Conservation (phyloP, 495 filamentous ascomycete genomes). For the Penicillium crystallinum region DNA sequence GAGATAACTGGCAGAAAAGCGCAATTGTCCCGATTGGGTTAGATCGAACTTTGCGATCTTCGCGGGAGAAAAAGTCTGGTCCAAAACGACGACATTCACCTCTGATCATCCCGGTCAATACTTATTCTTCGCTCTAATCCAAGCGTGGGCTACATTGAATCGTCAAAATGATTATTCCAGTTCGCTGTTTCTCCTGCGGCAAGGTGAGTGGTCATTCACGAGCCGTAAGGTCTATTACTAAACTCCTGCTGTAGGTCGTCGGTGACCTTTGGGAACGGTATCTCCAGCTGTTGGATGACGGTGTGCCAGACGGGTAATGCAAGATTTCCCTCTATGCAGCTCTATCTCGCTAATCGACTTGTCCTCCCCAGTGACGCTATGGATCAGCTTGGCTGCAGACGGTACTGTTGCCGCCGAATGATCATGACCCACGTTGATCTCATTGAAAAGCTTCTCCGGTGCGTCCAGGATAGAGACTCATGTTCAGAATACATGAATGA, state of each 20-base stretch:
- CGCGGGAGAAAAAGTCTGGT: conserved; percentile 20
- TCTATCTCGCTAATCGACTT: conserved; percentile 1
- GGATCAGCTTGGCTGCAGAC: conserved; percentile 85
- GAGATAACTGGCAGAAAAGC: conserved; percentile 17
- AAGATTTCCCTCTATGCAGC: neutral
- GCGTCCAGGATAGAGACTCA: conserved; percentile 19
- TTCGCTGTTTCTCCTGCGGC: conserved; percentile 97
- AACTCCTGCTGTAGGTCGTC: conserved; percentile 61
- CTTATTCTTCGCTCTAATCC: conserved; percentile 14
- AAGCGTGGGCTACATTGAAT: neutral
- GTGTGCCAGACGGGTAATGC: conserved; percentile 71
- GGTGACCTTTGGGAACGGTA: conserved; percentile 97
- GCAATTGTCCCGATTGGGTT: conserved; percentile 2
- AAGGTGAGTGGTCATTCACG: conserved; percentile 58
- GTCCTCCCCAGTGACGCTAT: conserved; percentile 67
- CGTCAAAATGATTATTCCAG: conserved; percentile 87
- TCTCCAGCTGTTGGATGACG: conserved; percentile 72
- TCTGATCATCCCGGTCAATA: conserved; percentile 11
- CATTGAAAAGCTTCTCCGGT: conserved; percentile 97
- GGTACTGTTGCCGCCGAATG: conserved; percentile 98
- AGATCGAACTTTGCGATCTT: conserved; percentile 10
- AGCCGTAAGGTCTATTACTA: conserved; percentile 5
- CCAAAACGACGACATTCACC: conserved; percentile 8
- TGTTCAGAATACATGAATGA: neutral
- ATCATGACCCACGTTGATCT: conserved; percentile 99